Evolutionary conservation across 2,329 filamentous ascomycete genomes (phyloP), one percentile per base, ranked within the genome.

Genomic region (Talaromyces sp.): DNA sequence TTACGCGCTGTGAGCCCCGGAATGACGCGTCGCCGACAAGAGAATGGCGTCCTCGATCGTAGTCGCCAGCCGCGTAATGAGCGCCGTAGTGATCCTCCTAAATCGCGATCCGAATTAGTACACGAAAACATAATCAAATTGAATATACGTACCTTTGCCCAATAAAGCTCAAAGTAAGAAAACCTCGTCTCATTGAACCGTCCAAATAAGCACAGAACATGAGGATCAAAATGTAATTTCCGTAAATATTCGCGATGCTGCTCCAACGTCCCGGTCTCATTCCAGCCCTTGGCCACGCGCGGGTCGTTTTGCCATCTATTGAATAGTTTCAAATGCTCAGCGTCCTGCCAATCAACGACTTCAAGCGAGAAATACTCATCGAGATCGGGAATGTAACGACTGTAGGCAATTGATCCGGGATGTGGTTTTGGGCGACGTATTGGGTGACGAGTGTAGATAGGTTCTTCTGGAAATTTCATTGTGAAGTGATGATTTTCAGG

Each of bases 21-120:
- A 85, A 86, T 25, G 80, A 50, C 8, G 78, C 65, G 39, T 66
- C 61, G 3, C 65, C 65, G 10, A 67, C 62, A 3, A 65, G 63
- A 0, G 84, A 86, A 74, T 88, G 86, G 25, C 86, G 81, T 15
- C 86, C 86, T 49, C 86, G 84, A 69, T 88, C 86, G 69, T 83
- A 87, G 65, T 84, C 81, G 25, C 79, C 79, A 9, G 85, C 82
- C 54, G 82, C 77, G 71, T 85, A 86, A 74, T 87, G 82, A 0
- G 85, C 85, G 45, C 86, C 86, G 69, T 85, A 83, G 67, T 86
- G 84, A 67, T 88, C 86, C 74, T 88, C 86, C 81, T 84, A 19
- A 9, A 6, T 15, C 22, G 11, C 33, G n/a, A 39, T 22, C 2
- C 31, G 5, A 25, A 25, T 56, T 25, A 56, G 52, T 35, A 56